Conservation (phyloP, 345 rosid species). For the Salix koriyanagi region DNA sequence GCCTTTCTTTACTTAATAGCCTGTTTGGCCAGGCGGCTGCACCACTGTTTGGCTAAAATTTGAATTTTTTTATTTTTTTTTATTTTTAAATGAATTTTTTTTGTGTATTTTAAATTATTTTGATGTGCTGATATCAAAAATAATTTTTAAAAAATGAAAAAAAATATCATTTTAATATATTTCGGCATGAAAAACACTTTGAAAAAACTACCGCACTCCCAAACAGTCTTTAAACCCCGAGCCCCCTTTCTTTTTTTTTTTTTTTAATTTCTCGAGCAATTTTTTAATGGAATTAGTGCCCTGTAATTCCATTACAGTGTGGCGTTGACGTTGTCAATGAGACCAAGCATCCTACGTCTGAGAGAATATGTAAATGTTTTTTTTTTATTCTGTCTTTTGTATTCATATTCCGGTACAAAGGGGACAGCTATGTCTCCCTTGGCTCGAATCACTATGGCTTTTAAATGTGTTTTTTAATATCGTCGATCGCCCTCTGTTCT, state of each 20-base stretch:
- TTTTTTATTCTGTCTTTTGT: constrained; percentile 20
- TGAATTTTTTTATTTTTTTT: no score
- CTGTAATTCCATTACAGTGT: constrained; percentile 9
- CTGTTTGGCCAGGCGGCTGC: no score
- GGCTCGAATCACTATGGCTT: constrained; percentile 30
- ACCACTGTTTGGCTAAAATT: no score
- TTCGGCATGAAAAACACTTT: no score
- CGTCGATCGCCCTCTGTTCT: not conserved
- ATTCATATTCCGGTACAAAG: constrained; percentile 26
- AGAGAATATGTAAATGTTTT: constrained; percentile 9
- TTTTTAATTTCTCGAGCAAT: not conserved
- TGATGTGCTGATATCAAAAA: no score
- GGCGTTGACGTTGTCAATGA: constrained; percentile 28
- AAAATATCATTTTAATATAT: no score
- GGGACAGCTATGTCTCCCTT: constrained; percentile 45
- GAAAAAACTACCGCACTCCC: no score
- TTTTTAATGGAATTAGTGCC: not conserved
- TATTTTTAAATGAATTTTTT: no score
- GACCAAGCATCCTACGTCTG: constrained; percentile 24
- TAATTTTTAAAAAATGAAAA: no score
- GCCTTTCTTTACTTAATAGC: not conserved
- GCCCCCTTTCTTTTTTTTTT: not conserved
- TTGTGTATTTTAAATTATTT: no score
- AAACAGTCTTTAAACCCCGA: constrained; percentile 18
- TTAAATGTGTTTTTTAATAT: not conserved